Evolutionary conservation across 2,329 filamentous ascomycete genomes (phyloP).

Genomic region (Cercospora nicotianae): DNA sequence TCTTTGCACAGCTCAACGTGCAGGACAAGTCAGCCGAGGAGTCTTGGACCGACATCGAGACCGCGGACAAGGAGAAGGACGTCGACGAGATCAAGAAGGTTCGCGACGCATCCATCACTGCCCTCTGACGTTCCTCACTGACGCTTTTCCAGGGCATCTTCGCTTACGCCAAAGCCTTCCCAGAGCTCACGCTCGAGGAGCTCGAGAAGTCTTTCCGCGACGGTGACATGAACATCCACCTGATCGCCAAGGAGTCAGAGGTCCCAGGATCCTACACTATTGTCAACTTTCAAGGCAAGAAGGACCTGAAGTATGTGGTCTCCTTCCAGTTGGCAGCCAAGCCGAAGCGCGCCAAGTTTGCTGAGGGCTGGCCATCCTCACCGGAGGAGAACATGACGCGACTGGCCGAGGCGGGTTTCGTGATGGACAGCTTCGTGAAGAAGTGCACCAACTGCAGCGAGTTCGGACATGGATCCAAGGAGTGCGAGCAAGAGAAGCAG

Average conservation of each 20-base stretch:
- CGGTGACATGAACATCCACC: constrained; percentile 56
- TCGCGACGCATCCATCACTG: constrained; percentile 33
- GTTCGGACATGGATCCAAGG: constrained; percentile 46
- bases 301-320: constrained; percentile 53
- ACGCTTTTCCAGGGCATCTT: constrained; percentile 35
- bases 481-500: constrained; percentile 51
- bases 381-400: constrained; percentile 54
- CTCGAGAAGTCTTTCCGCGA: constrained; percentile 62
- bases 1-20: constrained; percentile 47
- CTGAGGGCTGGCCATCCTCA: constrained; percentile 51
- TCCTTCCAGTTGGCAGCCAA: constrained; percentile 51
- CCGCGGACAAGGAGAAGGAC: constrained; percentile 57
- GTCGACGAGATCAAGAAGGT: constrained; percentile 62
- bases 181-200: constrained; percentile 58
- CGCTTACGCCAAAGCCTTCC: constrained; percentile 62
- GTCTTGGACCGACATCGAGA: constrained; percentile 59
- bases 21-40: constrained; percentile 48
- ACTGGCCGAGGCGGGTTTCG: constrained; percentile 53
- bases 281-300: constrained; percentile 70
- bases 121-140: constrained; percentile 3
- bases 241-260: constrained; percentile 62
- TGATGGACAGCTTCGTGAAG: constrained; percentile 51
- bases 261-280: constrained; percentile 62
- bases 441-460: constrained; percentile 54
- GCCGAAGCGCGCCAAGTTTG: constrained; percentile 49